These are phyloP conservation scores for Penicillium olsonii DNA, from an alignment of 2,329 filamentous ascomycete species.

Conservation along the genomic window DNA sequence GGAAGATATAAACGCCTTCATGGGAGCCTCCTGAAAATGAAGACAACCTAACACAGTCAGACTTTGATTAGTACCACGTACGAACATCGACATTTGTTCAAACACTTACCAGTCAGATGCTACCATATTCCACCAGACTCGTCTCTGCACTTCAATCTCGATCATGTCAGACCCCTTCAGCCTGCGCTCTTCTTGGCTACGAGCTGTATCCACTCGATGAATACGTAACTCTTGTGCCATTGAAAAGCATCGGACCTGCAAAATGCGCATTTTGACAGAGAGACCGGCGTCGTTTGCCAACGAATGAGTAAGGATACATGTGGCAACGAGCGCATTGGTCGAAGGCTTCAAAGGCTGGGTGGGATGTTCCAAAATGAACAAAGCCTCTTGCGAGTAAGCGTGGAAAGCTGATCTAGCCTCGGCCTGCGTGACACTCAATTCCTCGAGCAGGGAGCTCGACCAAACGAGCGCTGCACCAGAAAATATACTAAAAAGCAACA, in stretches of 20 bases:
- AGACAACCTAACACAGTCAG: conserved; percentile 17
- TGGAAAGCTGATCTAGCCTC: conserved; percentile 15
- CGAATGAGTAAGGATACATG: conserved; percentile 14
- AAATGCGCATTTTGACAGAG: conserved; percentile 14
- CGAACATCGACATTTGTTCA: no score
- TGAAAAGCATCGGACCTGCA: conserved; percentile 18
- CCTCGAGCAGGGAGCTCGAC: conserved; percentile 14
- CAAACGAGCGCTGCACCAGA: conserved; percentile 18
- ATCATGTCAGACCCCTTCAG: conserved; percentile 20
- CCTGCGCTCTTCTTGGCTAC: conserved; percentile 12
- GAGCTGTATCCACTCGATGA: conserved; percentile 18
- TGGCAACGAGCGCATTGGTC: conserved; percentile 19
- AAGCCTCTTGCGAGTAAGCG: conserved; percentile 12
- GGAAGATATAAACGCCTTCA: conserved; percentile 24
- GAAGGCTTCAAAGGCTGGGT: conserved; percentile 12
- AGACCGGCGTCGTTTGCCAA: conserved; percentile 20
- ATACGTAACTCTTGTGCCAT: conserved; percentile 19
- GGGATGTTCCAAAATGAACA: conserved; percentile 18
- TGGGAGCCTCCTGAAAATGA: conserved; percentile 20
- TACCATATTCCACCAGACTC: conserved; percentile 28
- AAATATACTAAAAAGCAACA: conserved; percentile 20
- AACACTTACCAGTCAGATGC: conserved; percentile 24
- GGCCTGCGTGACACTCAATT: conserved; percentile 15
- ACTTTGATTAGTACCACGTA: not conserved
- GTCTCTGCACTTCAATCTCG: conserved; percentile 25